phyloP scores from a whole-genome alignment of 441 rosid species.

The Rhodomyrtus psidioides region DNA sequence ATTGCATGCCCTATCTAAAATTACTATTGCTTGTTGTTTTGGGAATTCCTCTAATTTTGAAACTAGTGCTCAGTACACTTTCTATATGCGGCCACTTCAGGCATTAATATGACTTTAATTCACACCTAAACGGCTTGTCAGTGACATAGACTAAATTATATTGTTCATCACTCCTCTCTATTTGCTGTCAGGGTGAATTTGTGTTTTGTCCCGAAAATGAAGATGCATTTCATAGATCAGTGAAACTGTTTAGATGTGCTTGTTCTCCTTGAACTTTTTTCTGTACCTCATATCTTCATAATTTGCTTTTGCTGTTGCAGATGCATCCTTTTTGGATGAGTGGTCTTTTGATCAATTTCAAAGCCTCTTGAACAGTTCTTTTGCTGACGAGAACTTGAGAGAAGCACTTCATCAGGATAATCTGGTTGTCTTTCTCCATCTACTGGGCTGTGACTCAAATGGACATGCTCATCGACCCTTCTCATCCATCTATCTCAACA shows the following conservation, averaged over 20 bases:
- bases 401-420: slow-evolving; percentile 75
- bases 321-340: slow-evolving; percentile 98
- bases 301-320: slow-evolving; percentile 40
- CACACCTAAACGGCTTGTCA: neutral
- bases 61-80: neutral
- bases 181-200: neutral
- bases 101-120: neutral
- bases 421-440: slow-evolving; percentile 81
- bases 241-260: no score
- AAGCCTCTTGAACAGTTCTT: slow-evolving; percentile 83
- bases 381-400: slow-evolving; percentile 63
- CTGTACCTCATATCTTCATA: neutral
- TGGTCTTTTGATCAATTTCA: slow-evolving; percentile 97
- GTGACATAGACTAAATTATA: neutral
- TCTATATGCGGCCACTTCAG: neutral
- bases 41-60: neutral
- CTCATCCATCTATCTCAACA: slow-evolving; percentile 91
- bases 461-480: slow-evolving; percentile 98
- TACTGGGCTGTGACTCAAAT: slow-evolving; percentile 98
- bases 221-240: no score
- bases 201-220: neutral
- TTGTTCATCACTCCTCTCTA: neutral
- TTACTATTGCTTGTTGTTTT: neutral
- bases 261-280: neutral
- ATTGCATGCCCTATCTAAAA: neutral